Evolutionary conservation across 1,139 yeast species (phyloP), one percentile per base, ranked within the genome.

Genomic region (Kodamaea sp.): DNA sequence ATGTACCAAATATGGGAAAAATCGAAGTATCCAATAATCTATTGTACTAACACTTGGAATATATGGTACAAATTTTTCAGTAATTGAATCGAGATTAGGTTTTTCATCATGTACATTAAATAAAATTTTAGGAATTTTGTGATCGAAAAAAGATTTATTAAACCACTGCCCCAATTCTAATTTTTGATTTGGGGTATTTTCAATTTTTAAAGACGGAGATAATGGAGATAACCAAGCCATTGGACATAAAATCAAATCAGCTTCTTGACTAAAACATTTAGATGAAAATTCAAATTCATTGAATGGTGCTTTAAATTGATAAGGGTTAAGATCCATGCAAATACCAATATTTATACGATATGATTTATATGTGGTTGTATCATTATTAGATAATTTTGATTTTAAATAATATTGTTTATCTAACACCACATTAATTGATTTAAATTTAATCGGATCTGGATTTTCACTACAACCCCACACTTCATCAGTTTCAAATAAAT

Each of bases 261-360:
- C 75, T 11, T 64, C 55, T 37, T 79, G 72, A 1, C 62, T 53
- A 27, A 66, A 57, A 43, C 87, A 81, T 37, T 71, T 67, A 24
- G 62, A 57, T 1, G 90, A 75, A 59, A 86, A 87, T 57, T 90
- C 97, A 56, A 75, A 88, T 27, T 68, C 71, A 31, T 74, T 70
- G 60, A 86, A 88, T 1, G 95, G 89, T 1, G 95, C 89, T 48
- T 76, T 70, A 57, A 89, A 90, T 55, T 84, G 74, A 58, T 86
- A 84, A 0, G 97, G 96, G 57, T 87, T 89, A 46, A 90, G 62
- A 59, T 89, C 97, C 97, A 89, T 90, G 58, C 97, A 90, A n/a
- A 90, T 88, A 0, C 96, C 97, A 41, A 89, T 70, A 32, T 80
- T 75, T 1, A 84, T 64, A 8, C 59, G 60, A 29, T 36, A 36